Conservation (phyloP, 176 grass and related monocot genomes). For the bread wheat (Triticum aestivum) region DNA sequence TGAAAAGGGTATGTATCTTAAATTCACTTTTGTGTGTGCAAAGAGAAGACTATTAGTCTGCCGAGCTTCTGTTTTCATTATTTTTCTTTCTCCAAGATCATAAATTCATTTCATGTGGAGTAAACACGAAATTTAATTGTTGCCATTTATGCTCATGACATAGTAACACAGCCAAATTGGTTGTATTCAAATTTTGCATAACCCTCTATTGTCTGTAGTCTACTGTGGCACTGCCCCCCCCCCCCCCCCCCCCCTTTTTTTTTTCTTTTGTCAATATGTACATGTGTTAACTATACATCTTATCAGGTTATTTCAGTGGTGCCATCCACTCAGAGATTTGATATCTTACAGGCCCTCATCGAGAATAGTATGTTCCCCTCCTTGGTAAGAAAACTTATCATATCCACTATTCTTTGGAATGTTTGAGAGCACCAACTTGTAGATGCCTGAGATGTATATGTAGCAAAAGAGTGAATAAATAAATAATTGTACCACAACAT, state of each 20-base stretch:
- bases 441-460: not conserved
- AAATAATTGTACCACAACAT: not conserved
- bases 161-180: slow-evolving; percentile 17
- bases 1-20: slow-evolving; percentile 55
- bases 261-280: not conserved
- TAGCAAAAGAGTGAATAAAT: not conserved
- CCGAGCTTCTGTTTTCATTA: not conserved
- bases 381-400: slow-evolving; percentile 50
- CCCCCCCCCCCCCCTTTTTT: not conserved
- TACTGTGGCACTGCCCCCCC: not conserved
- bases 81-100: not conserved
- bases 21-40: not conserved
- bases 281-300: slow-evolving; percentile 22
- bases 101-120: slow-evolving; percentile 13
- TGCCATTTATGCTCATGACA: not conserved
- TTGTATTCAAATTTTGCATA: not conserved
- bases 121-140: not conserved
- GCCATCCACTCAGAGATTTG: slow-evolving; percentile 66
- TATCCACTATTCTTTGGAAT: slow-evolving; percentile 12
- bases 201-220: not conserved
- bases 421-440: not conserved
- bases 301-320: slow-evolving; percentile 71
- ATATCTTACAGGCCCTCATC: slow-evolving; percentile 67
- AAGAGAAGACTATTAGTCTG: not conserved
- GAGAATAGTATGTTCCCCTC: slow-evolving; percentile 62